A percentile compares a stretch with the other conserved stretches of the same genome.
Evolutionary conservation across 2,329 filamentous ascomycete species (phyloP).

Genomic region (Alternaria ventricosa): DNA sequence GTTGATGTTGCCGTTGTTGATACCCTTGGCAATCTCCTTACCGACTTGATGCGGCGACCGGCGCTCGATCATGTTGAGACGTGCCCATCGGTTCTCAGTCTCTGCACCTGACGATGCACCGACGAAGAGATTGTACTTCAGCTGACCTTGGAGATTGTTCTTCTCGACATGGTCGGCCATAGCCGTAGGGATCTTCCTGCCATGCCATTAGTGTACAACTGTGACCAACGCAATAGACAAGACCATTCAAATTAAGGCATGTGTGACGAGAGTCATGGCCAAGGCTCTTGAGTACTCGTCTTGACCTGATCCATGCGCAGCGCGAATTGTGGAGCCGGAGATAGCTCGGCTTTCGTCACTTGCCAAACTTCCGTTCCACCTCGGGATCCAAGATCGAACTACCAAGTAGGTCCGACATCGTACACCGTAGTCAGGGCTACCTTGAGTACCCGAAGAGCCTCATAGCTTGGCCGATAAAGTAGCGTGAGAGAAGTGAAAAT

Average conservation of each 20-base stretch:
- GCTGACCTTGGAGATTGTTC: constrained; percentile 81
- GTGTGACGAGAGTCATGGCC: constrained; percentile 8
- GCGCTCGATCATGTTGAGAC: constrained; percentile 86
- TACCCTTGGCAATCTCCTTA: constrained; percentile 87
- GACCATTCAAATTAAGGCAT: not conserved
- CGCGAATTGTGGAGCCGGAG: constrained; percentile 24
- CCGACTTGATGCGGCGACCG: constrained; percentile 87
- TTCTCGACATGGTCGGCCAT: constrained; percentile 89
- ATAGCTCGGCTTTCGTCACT: constrained; percentile 29
- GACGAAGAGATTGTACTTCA: constrained; percentile 87
- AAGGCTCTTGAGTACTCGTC: not conserved
- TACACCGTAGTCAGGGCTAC: not conserved
- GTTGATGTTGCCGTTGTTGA: constrained; percentile 86
- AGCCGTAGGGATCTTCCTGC: constrained; percentile 80
- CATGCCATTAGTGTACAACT: constrained; percentile 3
- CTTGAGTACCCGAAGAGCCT: not conserved
- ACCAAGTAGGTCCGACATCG: constrained; percentile 9
- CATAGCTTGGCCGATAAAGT: not conserved
- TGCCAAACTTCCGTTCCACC: constrained; percentile 38
- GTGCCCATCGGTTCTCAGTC: constrained; percentile 92
- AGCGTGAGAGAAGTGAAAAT: not conserved
- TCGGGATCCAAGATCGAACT: constrained; percentile 24
- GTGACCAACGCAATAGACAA: not conserved
- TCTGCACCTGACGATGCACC: constrained; percentile 89
- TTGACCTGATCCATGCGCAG: constrained; percentile 15